A percentile compares a stretch with the other conserved stretches of the same genome.
Evolutionary conservation across 1,284 basidiomycete species (phyloP).

Genomic region (Trametes versicolor): DNA sequence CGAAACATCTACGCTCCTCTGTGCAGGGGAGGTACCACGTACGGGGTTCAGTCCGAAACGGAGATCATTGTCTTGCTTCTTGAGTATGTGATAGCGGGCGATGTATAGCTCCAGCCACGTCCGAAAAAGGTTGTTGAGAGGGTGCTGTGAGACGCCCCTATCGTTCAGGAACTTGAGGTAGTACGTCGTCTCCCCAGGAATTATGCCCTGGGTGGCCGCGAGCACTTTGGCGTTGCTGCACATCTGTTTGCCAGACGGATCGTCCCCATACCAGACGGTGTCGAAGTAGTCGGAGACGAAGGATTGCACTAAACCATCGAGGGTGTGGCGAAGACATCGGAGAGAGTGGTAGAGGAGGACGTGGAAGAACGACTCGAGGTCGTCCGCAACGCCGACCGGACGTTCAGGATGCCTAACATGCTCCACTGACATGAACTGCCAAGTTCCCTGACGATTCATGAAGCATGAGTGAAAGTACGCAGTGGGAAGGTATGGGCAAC

Average conservation of each 20-base stretch:
- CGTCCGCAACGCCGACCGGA: background rate
- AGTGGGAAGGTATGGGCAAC: background rate
- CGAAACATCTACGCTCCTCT: too few relatives aligned
- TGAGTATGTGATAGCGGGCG: background rate
- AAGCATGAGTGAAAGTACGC: background rate
- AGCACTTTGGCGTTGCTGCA: background rate
- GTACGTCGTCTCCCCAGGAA: background rate
- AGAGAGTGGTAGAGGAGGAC: constrained; percentile 14
- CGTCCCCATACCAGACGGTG: background rate
- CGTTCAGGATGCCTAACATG: background rate
- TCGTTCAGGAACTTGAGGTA: background rate
- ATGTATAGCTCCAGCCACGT: background rate
- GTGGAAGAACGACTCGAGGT: constrained; percentile 26
- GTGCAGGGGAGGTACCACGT: too few relatives aligned
- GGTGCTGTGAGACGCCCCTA: background rate
- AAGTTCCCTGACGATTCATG: constrained; percentile 13
- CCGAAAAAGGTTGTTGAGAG: background rate
- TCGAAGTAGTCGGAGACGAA: constrained; percentile 6
- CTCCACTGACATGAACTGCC: constrained; percentile 15
- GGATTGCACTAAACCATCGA: background rate
- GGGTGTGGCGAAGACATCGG: background rate
- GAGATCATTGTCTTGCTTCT: too few relatives aligned
- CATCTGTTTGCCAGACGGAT: background rate
- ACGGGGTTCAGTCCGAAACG: too few relatives aligned
- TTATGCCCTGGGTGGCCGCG: background rate